phyloP scores from a whole-genome alignment of 2,329 filamentous ascomycete genomes.

The Fusarium sp. region DNA sequence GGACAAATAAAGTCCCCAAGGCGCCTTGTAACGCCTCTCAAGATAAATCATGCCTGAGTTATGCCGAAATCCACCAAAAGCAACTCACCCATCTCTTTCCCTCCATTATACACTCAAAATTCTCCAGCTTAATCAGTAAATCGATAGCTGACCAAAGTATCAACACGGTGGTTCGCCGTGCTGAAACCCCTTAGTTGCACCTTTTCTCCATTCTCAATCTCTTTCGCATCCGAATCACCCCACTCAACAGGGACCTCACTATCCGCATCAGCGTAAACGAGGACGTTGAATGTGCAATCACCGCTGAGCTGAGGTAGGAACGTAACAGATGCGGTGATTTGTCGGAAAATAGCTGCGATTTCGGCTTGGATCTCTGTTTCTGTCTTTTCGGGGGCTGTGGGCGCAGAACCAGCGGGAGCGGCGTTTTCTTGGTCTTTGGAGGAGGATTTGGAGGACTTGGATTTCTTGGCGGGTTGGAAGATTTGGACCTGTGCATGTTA shows the following conservation, averaged over 20 bases:
- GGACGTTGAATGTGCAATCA: conserved; percentile 97
- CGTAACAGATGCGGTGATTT: conserved; percentile 97
- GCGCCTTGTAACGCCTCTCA: conserved; percentile 38
- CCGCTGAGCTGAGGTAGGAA: conserved; percentile 90
- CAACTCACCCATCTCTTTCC: neutral
- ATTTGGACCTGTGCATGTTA: conserved; percentile 28
- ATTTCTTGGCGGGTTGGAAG: conserved; percentile 45
- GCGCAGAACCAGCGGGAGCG: conserved; percentile 47
- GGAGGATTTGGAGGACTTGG: conserved; percentile 57
- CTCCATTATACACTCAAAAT: neutral
- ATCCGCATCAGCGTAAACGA: conserved; percentile 97
- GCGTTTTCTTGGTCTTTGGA: conserved; percentile 76
- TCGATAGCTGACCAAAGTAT: conserved; percentile 94
- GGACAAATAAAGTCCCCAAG: conserved; percentile 4
- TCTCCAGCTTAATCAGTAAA: conserved; percentile 44
- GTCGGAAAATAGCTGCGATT: conserved; percentile 95
- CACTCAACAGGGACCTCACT: conserved; percentile 97
- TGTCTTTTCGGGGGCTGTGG: conserved; percentile 74
- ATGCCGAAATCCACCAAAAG: conserved; percentile 12
- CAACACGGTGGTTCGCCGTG: conserved; percentile 91
- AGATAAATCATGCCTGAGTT: conserved; percentile 5
- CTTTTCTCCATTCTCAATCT: conserved; percentile 93
- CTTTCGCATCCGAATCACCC: conserved; percentile 98
- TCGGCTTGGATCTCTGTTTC: conserved; percentile 94
- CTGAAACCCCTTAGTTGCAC: conserved; percentile 96